These are phyloP conservation scores for Citrus inodora DNA, from an alignment of 345 rosid genomes.

Conservation along the genomic window DNA sequence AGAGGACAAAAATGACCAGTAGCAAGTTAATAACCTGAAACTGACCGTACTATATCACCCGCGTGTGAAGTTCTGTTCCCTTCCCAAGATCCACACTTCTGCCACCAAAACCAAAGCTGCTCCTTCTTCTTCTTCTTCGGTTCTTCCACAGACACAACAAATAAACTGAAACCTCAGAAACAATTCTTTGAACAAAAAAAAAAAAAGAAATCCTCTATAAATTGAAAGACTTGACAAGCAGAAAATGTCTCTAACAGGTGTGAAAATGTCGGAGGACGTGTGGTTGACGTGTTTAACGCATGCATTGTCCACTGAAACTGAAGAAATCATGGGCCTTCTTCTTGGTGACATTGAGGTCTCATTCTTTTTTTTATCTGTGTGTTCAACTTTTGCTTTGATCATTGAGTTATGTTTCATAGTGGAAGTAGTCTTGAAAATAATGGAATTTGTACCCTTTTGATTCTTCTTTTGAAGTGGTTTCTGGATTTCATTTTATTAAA, in stretches of 20 bases:
- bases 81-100: background rate
- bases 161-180: background rate
- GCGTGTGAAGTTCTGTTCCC: background rate
- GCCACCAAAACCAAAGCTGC: background rate
- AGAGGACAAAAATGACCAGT: background rate
- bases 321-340: conserved; percentile 99
- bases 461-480: background rate
- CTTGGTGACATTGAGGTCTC: conserved; percentile 94
- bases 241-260: conserved; percentile 72
- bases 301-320: conserved; percentile 97
- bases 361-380: background rate
- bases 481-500: too few species aligned
- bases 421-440: background rate
- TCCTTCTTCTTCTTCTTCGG: too few species aligned
- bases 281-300: conserved; percentile 96
- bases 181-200: too few species aligned
- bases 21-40: background rate
- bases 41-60: background rate
- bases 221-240: background rate
- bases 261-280: conserved; percentile 89
- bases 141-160: too few species aligned
- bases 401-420: background rate
- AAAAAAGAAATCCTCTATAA: background rate
- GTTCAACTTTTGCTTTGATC: background rate
- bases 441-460: background rate